Percentiles rank a stretch among this genome's conserved stretches.
These are phyloP conservation scores for Geotrichum cucujoidarum DNA, from an alignment of 1,139 yeast genomes.

Conservation along the genomic window DNA sequence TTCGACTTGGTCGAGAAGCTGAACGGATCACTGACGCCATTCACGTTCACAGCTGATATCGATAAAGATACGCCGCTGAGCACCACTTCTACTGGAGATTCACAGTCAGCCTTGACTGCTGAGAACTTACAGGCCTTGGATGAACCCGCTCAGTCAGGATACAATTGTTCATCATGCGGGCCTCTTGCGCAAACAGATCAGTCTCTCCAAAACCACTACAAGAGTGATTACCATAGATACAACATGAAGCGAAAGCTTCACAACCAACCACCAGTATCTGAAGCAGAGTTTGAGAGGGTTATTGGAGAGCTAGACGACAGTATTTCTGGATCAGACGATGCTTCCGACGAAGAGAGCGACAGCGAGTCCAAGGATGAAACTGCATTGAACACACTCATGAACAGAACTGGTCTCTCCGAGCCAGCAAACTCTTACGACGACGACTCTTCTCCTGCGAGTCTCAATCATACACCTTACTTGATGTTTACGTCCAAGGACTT, in stretches of 20 bases:
- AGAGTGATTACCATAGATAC: slow-evolving; percentile 55
- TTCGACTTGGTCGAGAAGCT: slow-evolving; percentile 16
- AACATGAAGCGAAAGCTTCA: slow-evolving; percentile 53
- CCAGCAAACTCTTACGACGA: slow-evolving; percentile 2
- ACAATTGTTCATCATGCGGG: slow-evolving; percentile 18
- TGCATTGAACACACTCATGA: slow-evolving; percentile 21
- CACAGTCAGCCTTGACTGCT: not conserved
- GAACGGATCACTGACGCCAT: slow-evolving; percentile 10
- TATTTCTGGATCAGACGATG: slow-evolving; percentile 46
- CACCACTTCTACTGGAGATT: not conserved
- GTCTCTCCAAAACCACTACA: slow-evolving; percentile 47
- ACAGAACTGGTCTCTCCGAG: slow-evolving; percentile 8
- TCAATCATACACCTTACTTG: slow-evolving; percentile 18
- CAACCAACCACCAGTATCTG: slow-evolving; percentile 47
- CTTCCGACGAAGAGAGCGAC: slow-evolving; percentile 32
- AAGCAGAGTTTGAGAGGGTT: slow-evolving; percentile 54
- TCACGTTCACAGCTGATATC: slow-evolving; percentile 4
- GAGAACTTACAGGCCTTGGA: slow-evolving; percentile 7
- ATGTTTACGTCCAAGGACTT: slow-evolving; percentile 38
- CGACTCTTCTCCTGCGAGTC: slow-evolving; percentile 7
- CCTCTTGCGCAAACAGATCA: slow-evolving; percentile 10
- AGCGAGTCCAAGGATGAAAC: slow-evolving; percentile 35
- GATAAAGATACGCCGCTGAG: not conserved
- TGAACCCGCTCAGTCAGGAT: slow-evolving; percentile 3
- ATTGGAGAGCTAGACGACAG: slow-evolving; percentile 51